Evolutionary conservation across 257 asterid species (phyloP).

Genomic region (Nemophila menziesii): DNA sequence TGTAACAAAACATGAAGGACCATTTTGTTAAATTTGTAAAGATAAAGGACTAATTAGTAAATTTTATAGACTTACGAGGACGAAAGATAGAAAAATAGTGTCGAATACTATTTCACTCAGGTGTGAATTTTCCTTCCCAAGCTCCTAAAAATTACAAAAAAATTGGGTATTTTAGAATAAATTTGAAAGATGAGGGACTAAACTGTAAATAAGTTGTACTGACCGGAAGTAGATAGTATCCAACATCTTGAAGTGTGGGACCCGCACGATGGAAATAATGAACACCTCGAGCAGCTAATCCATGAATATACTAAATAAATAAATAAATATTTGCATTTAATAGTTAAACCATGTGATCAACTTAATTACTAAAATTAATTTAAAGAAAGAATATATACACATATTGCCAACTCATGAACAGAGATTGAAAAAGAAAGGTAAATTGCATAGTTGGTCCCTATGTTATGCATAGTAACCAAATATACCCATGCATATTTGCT

Average conservation of each 20-base stretch:
- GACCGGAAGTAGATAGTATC: constrained; percentile 86
- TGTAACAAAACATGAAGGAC: constrained; percentile 33
- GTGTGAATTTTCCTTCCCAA: constrained; percentile 72
- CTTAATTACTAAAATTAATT: too few relatives aligned
- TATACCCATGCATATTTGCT: background rate
- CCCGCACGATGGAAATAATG: constrained; percentile 91
- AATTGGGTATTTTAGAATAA: constrained; percentile 13
- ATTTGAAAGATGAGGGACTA: too few relatives aligned
- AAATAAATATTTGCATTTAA: too few relatives aligned
- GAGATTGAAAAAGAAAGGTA: too few relatives aligned
- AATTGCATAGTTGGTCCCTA: too few relatives aligned
- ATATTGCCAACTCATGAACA: background rate
- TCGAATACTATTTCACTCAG: constrained; percentile 86
- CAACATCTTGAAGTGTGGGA: constrained; percentile 76
- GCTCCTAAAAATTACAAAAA: constrained; percentile 60
- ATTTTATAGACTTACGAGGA: constrained; percentile 46
- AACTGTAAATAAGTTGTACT: constrained; percentile 8
- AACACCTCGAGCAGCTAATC: constrained; percentile 89
- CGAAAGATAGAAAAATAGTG: constrained; percentile 59
- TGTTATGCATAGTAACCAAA: background rate
- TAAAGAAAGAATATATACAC: too few relatives aligned
- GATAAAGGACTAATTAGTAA: background rate
- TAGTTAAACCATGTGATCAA: too few relatives aligned
- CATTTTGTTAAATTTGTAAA: constrained; percentile 9
- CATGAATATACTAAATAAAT: constrained; percentile 59